Percentiles rank a stretch among this genome's conserved stretches.
Conservation (phyloP, 2,329 filamentous ascomycete genomes). For the Arthrobotrys musiformis region DNA sequence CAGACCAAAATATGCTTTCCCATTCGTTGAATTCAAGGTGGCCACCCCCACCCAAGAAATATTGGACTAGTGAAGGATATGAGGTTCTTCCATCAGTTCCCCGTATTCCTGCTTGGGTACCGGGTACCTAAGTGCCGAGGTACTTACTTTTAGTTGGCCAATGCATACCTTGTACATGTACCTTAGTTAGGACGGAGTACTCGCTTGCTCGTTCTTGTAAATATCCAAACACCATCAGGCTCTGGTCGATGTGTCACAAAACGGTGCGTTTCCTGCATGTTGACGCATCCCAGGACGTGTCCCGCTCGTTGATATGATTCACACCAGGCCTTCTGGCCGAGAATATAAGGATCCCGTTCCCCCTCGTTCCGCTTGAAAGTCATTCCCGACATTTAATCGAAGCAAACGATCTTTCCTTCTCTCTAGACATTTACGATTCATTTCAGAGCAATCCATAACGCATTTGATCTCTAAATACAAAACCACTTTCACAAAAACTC, state of each 20-base stretch:
- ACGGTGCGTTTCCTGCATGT: slow-evolving; percentile 29
- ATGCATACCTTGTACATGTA: no score
- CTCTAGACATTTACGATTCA: background rate
- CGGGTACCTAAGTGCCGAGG: no score
- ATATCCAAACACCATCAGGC: slow-evolving; percentile 27
- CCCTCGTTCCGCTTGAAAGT: background rate
- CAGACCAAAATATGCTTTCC: slow-evolving; percentile 23
- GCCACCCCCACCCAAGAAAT: slow-evolving; percentile 30
- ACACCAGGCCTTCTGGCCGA: background rate
- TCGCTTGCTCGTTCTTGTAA: background rate
- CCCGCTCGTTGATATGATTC: slow-evolving; percentile 37
- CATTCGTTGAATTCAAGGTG: slow-evolving; percentile 33
- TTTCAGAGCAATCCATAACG: background rate
- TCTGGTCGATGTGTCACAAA: slow-evolving; percentile 10
- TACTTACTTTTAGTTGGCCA: no score
- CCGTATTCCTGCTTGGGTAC: no score
- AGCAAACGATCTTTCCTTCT: background rate
- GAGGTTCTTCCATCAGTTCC: no score
- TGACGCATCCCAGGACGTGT: slow-evolving; percentile 35
- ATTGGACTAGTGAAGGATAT: slow-evolving; percentile 54
- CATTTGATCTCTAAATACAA: background rate
- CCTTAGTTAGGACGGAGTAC: no score
- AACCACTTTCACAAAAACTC: background rate
- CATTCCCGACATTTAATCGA: background rate
- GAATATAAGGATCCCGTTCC: slow-evolving; percentile 29